phyloP scores from a whole-genome alignment of 345 rosid genomes.

The Lepidium sativum region DNA sequence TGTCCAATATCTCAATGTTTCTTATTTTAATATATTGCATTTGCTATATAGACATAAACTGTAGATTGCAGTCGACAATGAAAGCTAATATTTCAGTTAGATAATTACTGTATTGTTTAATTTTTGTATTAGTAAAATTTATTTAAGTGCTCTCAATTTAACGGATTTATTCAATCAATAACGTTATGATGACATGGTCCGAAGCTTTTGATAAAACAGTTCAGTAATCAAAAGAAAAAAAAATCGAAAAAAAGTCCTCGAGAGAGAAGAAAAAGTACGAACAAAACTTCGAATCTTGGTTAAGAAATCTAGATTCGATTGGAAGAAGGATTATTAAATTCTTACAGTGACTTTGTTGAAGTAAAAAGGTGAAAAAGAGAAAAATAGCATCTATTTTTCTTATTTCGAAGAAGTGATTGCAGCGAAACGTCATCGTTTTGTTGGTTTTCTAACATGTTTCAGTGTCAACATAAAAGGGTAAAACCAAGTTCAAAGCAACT shows the following conservation, averaged over 20 bases:
- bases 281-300: conserved; percentile 26
- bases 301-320: conserved; percentile 19
- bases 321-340: conserved; percentile 11
- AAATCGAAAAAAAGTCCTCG: background rate
- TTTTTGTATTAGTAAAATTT: no score
- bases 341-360: conserved; percentile 10
- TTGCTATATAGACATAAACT: no score
- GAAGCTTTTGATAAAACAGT: conserved; percentile 4
- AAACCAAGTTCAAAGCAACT: conserved; percentile 28
- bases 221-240: background rate
- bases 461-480: conserved; percentile 25
- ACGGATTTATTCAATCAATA: conserved; percentile 9
- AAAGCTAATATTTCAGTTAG: background rate
- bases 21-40: conserved; percentile 5
- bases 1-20: background rate
- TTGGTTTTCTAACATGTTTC: conserved; percentile 23
- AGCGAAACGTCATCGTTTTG: conserved; percentile 25
- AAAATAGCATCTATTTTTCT: conserved; percentile 19
- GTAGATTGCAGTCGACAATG: no score
- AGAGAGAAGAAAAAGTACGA: background rate
- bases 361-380: conserved; percentile 16
- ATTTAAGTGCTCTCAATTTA: background rate
- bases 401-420: conserved; percentile 5
- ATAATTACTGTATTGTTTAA: background rate
- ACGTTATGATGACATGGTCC: conserved; percentile 4